Evolutionary conservation across 371 early-diverging fungal genomes (phyloP).

Genomic region (Zychaea mexicana): DNA sequence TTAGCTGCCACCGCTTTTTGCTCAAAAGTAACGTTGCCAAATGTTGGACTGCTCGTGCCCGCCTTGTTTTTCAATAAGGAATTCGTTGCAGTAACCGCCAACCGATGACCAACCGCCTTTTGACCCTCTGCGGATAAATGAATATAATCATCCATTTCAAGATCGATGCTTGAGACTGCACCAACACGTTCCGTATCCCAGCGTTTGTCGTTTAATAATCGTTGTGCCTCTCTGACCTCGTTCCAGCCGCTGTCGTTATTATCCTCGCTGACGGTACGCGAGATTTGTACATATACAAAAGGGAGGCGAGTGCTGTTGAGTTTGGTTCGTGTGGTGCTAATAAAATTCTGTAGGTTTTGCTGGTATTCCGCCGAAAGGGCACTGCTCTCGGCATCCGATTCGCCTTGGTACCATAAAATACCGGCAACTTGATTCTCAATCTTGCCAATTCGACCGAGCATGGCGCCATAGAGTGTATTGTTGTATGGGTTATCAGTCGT

Average conservation of each 20-base stretch:
- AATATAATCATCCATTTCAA: conserved; percentile 35
- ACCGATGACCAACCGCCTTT: conserved; percentile 23
- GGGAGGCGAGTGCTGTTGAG: conserved; percentile 11
- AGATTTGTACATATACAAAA: conserved; percentile 33
- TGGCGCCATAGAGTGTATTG: conserved; percentile 39
- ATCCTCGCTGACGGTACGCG: conserved; percentile 13
- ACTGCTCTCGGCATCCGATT: conserved; percentile 25
- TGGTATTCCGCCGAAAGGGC: not conserved
- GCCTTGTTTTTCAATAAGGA: conserved; percentile 5
- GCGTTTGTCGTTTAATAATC: not conserved
- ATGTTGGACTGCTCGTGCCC: not conserved
- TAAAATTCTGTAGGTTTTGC: not conserved
- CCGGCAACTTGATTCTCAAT: conserved; percentile 27
- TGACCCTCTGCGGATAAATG: conserved; percentile 38
- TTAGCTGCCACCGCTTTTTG: not conserved
- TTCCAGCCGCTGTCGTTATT: conserved; percentile 24
- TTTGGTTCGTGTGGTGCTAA: not conserved
- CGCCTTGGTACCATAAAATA: conserved; percentile 51
- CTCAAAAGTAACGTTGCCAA: conserved; percentile 1
- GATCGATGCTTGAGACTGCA: conserved; percentile 21
- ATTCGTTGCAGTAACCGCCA: conserved; percentile 28
- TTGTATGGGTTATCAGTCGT: conserved; percentile 1
- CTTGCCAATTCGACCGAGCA: conserved; percentile 24
- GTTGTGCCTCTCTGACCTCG: conserved; percentile 28
- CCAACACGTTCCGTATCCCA: not conserved